Evolutionary conservation across 164 flowering plant species (phyloP).

Genomic region (Cinnamomum chago): DNA sequence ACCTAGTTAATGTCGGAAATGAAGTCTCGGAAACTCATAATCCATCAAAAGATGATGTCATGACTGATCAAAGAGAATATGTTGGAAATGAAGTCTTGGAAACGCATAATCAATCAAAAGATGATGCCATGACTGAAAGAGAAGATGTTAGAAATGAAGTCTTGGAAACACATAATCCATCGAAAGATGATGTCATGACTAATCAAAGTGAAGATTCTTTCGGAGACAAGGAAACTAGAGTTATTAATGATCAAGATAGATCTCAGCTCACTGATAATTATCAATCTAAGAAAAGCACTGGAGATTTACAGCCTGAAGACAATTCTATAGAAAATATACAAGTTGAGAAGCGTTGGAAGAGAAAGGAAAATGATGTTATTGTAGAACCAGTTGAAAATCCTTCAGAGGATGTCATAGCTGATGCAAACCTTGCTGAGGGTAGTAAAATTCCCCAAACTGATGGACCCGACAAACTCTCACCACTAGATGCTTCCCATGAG

Average conservation of each 20-base stretch:
- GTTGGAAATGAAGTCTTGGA: not conserved
- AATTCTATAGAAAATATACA: conserved; percentile 12
- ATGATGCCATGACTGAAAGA: not conserved
- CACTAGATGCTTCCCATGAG: not conserved
- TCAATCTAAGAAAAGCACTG: conserved; percentile 9
- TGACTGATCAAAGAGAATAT: not conserved
- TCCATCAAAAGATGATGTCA: not conserved
- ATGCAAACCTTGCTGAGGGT: conserved; percentile 11
- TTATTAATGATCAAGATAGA: not conserved
- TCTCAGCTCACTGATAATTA: conserved; percentile 4
- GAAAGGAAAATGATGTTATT: conserved; percentile 16
- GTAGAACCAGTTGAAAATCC: conserved; percentile 2
- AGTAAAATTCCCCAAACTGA: not conserved
- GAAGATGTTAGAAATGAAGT: not conserved
- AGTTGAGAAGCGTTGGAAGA: conserved; percentile 22
- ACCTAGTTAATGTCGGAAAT: conserved; percentile 7
- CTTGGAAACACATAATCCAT: too few relatives aligned
- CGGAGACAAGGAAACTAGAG: not conserved
- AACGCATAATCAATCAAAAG: not conserved
- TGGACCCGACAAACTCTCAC: not conserved
- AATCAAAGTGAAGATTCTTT: not conserved
- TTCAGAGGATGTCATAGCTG: conserved; percentile 6
- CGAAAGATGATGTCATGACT: too few relatives aligned
- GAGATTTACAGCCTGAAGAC: conserved; percentile 7
- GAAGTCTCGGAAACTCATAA: conserved; percentile 13